phyloP scores from a whole-genome alignment of 2,329 filamentous ascomycete species.

The Chrysosporium keratinophilum region DNA sequence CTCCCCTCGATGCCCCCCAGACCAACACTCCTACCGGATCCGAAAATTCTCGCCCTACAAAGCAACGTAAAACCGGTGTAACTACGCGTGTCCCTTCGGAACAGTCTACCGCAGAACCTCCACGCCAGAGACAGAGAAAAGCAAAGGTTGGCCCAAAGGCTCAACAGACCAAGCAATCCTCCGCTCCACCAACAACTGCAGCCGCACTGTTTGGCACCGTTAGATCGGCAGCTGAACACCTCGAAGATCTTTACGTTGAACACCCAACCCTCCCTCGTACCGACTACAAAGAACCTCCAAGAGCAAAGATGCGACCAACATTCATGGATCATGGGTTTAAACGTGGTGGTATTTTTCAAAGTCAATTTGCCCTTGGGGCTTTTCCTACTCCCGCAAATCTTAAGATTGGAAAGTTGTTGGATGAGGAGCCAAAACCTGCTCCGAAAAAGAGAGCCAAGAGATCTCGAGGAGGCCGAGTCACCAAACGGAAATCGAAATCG shows the following conservation, averaged over 20 bases:
- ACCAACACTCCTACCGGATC: constrained; percentile 20
- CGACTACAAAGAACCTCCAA: not conserved
- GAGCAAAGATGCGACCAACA: not conserved
- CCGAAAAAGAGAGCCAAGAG: constrained; percentile 3
- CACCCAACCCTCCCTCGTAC: no score
- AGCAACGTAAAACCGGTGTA: constrained; percentile 26
- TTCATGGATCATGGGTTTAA: not conserved
- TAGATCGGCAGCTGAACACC: not conserved
- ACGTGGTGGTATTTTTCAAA: constrained; percentile 2
- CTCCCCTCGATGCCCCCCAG: constrained; percentile 21
- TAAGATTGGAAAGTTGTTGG: not conserved
- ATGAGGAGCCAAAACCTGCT: not conserved
- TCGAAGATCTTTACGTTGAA: no score
- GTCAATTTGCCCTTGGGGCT: constrained; percentile 4
- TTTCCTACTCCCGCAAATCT: constrained; percentile 4
- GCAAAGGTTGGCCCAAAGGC: constrained; percentile 6
- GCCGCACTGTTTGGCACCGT: no score
- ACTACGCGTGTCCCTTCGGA: constrained; percentile 9
- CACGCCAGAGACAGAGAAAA: constrained; percentile 15
- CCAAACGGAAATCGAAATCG: constrained; percentile 5
- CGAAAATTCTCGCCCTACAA: constrained; percentile 25
- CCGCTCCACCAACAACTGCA: not conserved
- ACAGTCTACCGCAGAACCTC: constrained; percentile 14
- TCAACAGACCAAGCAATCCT: not conserved
- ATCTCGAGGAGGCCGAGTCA: constrained; percentile 1